phyloP scores from a whole-genome alignment of 257 asterid genomes.

The Nicotiana obtusifolia region DNA sequence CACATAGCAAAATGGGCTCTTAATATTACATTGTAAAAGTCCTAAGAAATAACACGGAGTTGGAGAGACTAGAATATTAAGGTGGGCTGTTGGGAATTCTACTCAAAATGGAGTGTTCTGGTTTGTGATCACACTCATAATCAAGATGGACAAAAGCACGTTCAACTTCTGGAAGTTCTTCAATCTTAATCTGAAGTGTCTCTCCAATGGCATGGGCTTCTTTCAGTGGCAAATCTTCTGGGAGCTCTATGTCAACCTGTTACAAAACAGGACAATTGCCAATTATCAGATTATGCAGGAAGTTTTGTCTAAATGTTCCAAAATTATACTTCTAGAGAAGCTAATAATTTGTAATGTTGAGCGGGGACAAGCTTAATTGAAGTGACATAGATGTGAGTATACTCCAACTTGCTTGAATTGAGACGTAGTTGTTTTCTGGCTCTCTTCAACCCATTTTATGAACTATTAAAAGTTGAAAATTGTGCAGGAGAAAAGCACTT shows the following conservation, averaged over 20 bases:
- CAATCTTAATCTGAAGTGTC: conserved; percentile 68
- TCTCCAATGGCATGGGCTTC: conserved; percentile 76
- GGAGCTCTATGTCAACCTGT: conserved; percentile 82
- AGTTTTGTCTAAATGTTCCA: neutral
- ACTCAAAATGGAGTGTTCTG: conserved; percentile 60
- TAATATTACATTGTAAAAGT: neutral
- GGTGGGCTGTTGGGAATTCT: conserved; percentile 55
- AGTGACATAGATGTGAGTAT: no score
- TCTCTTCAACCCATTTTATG: neutral
- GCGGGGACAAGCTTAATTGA: no score
- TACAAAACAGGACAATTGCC: no score
- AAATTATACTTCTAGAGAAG: no score
- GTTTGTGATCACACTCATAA: conserved; percentile 77
- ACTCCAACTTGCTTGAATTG: no score
- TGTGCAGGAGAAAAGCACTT: neutral
- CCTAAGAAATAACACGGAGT: neutral
- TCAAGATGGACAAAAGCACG: conserved; percentile 80
- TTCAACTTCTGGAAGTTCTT: conserved; percentile 65
- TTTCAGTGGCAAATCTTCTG: conserved; percentile 61
- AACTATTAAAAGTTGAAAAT: neutral
- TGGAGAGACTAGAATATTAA: neutral
- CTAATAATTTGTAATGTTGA: no score
- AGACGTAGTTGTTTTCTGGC: no score
- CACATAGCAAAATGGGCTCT: neutral
- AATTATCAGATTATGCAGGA: neutral